Evolutionary conservation across 2,329 filamentous ascomycete species (phyloP).

Genomic region (Pleoardoris graminearum): DNA sequence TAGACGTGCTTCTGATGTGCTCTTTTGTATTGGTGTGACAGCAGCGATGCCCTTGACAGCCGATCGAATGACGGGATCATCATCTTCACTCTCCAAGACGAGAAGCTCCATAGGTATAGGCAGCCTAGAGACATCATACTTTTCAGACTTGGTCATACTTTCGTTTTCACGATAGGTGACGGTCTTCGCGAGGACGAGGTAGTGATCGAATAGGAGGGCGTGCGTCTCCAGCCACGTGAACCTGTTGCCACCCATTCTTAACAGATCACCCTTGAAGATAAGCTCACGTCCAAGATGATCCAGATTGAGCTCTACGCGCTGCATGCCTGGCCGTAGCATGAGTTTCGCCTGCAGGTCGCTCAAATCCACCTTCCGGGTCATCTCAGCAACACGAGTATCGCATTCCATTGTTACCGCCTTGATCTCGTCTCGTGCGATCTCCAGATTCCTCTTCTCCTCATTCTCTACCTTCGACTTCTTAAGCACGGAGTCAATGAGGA

Average conservation of each 20-base stretch:
- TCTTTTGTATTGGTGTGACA: slow-evolving; percentile 53
- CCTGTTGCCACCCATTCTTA: slow-evolving; percentile 83
- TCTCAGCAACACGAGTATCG: slow-evolving; percentile 88
- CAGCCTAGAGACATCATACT: slow-evolving; percentile 91
- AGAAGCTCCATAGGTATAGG: slow-evolving; percentile 96
- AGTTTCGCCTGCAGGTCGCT: slow-evolving; percentile 82
- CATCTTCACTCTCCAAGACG: slow-evolving; percentile 87
- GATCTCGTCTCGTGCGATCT: slow-evolving; percentile 87
- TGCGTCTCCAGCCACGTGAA: slow-evolving; percentile 95
- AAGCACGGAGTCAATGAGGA: slow-evolving; percentile 80
- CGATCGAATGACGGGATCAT: slow-evolving; percentile 84
- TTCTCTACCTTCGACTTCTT: slow-evolving; percentile 82
- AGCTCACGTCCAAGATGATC: slow-evolving; percentile 92
- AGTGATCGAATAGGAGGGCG: slow-evolving; percentile 93
- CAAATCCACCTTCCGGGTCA: slow-evolving; percentile 86
- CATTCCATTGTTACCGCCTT: slow-evolving; percentile 87
- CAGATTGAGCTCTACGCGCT: slow-evolving; percentile 80
- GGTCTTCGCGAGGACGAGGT: slow-evolving; percentile 86
- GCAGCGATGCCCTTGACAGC: slow-evolving; percentile 70
- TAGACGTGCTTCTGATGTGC: slow-evolving; percentile 55
- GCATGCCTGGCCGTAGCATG: slow-evolving; percentile 83
- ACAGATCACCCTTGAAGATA: slow-evolving; percentile 85
- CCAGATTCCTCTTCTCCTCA: slow-evolving; percentile 85
- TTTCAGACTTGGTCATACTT: slow-evolving; percentile 73
- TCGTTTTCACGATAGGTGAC: slow-evolving; percentile 69